Evolutionary conservation across 1,284 basidiomycete species (phyloP).

Genomic region (Rhodotorula sp.): DNA sequence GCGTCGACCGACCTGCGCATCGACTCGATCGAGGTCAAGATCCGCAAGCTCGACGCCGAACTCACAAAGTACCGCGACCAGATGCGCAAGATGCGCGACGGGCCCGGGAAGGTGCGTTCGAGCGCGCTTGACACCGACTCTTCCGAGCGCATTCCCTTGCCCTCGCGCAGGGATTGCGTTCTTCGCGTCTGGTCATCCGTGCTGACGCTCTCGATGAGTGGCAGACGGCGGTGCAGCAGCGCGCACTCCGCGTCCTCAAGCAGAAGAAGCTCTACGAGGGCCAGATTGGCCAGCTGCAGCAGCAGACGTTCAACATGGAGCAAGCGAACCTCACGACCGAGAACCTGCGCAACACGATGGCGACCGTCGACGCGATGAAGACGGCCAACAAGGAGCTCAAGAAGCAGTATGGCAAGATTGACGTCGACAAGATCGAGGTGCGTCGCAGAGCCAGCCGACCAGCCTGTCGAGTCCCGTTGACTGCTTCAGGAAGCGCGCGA

Average conservation of each 20-base stretch:
- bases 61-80: constrained; percentile 91
- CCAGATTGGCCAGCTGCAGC: constrained; percentile 85
- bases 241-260: constrained; percentile 89
- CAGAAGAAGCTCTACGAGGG: constrained; percentile 96
- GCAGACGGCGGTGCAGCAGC: constrained; percentile 87
- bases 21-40: constrained; percentile 91
- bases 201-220: not conserved
- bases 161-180: not conserved
- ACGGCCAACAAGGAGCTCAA: constrained; percentile 95
- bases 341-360: constrained; percentile 98
- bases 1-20: constrained; percentile 85
- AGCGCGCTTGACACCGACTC: not conserved
- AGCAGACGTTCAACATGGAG: constrained; percentile 99
- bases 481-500: not conserved
- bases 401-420: constrained; percentile 96
- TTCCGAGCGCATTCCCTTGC: not conserved
- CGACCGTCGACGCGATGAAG: constrained; percentile 98
- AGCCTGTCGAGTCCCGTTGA: not conserved
- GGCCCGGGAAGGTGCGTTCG: constrained; percentile 82
- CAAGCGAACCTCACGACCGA: constrained; percentile 93
- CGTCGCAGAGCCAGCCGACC: constrained; percentile 34
- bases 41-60: constrained; percentile 95
- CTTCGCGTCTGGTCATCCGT: not conserved
- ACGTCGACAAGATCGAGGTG: constrained; percentile 98
- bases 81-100: constrained; percentile 89